These are phyloP conservation scores for Penicillium nordicum DNA, from an alignment of 2,329 filamentous ascomycete species.

Conservation along the genomic window DNA sequence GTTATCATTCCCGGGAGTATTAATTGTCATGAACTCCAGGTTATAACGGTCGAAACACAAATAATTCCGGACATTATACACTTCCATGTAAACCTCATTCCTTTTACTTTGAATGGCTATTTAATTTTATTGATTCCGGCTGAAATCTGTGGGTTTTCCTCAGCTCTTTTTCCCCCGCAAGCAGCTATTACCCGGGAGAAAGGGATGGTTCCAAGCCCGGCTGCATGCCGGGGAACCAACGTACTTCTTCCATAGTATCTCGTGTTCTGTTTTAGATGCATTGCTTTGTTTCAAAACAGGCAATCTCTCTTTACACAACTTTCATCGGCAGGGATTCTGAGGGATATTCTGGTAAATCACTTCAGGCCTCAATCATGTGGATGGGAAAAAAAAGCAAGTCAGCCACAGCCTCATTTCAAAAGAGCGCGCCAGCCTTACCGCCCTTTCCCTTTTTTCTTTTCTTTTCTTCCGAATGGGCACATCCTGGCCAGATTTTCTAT, in stretches of 20 bases:
- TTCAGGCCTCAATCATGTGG: constrained; percentile 12
- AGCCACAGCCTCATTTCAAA: background rate
- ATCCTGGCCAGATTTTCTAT: constrained; percentile 16
- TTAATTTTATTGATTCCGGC: background rate
- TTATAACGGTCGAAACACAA: background rate
- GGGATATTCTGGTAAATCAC: background rate
- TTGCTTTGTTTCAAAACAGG: constrained; percentile 13
- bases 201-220: constrained; percentile 24
- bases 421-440: constrained; percentile 15
- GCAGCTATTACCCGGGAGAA: constrained; percentile 26
- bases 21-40: background rate
- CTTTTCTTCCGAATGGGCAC: constrained; percentile 19
- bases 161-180: constrained; percentile 11
- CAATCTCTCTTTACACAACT: background rate
- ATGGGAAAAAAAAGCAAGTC: background rate
- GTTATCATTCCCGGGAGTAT: background rate
- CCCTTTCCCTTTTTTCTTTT: constrained; percentile 15
- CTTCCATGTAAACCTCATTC: background rate
- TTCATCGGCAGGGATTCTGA: constrained; percentile 7
- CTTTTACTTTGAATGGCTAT: background rate
- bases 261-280: constrained; percentile 15
- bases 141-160: background rate
- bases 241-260: constrained; percentile 24
- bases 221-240: constrained; percentile 32
- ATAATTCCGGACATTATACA: background rate